Base-by-base conservation (phyloP, 2,329 filamentous ascomycete genomes). In the Biscogniauxia mediterranea region DNA sequence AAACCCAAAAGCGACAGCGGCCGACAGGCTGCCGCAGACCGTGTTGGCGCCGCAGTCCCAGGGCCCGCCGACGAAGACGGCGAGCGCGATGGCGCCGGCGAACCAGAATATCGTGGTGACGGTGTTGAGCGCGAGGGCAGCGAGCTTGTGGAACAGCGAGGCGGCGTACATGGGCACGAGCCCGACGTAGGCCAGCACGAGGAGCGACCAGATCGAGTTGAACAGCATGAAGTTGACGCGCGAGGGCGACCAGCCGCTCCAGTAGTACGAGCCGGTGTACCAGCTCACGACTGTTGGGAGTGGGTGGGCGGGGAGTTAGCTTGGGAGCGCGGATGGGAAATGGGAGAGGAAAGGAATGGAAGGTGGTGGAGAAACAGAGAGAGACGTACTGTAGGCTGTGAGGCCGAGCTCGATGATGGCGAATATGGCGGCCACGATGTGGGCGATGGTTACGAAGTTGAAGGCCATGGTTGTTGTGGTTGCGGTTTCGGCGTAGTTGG, bases 41-140 rank as follows among this genome's bases (percentile, higher is more conserved):
- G 75, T 78, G 51, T 80, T 79, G 55, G 76, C 78, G 51, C 78
- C 80, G 71, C 86, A 88, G 60, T 83, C 78, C 8, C 73, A 76
- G 0, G 85, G 78, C 17, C 84, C 81, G 57, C 84, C 84, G 60
- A 92, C 76, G 59, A 81, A 81, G 20, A 87, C 88, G 0, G 89
- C 92, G 11, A 93, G 76, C 0, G 92, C 91, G 66, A 96, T 88
- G 69, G 92, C 90, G 6, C 92, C 92, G 0, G 89, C 88, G 72
- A 97, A 95, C 93, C 93, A 97, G 80, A 96, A 96, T 60, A 96
- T 81, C 78, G 89, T 88, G 9, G 91, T 95, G 23, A 95, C 67
- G 54, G 80, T 80, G 70, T 96, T 90, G 32, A 91, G 80, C 1
- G 70, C 87, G 19, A 93, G 79, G 17, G 92, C 84, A 52, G 82